Conservation (phyloP, 2,329 filamentous ascomycete species). For the Myriosclerotinia scirpicola region DNA sequence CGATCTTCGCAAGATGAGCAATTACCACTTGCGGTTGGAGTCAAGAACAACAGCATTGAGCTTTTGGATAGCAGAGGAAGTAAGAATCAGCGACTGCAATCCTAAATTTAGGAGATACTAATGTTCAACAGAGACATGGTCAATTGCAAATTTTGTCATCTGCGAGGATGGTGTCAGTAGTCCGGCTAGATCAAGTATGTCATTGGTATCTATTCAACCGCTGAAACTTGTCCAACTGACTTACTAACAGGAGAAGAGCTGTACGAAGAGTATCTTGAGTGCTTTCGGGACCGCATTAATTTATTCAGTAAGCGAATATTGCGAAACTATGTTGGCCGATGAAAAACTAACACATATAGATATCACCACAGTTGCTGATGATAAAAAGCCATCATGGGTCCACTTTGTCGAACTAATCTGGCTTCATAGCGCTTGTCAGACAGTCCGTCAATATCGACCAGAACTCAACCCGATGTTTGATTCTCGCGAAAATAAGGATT, state of each 20-base stretch:
- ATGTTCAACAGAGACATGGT: background rate
- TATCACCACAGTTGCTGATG: background rate
- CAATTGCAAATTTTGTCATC: background rate
- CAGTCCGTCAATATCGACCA: background rate
- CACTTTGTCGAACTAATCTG: constrained; percentile 3
- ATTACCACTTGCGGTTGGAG: background rate
- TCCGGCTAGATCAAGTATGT: background rate
- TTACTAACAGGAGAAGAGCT: background rate
- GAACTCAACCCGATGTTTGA: background rate
- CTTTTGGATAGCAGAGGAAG: background rate
- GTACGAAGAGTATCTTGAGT: background rate
- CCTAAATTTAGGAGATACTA: background rate
- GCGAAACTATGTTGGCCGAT: background rate
- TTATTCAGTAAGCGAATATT: background rate
- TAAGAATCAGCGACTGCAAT: background rate
- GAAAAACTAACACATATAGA: background rate
- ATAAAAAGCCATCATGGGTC: background rate
- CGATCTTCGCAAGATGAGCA: background rate
- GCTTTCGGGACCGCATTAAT: background rate
- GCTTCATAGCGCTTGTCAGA: constrained; percentile 4
- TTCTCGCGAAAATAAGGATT: background rate
- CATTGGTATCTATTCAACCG: background rate
- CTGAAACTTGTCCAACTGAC: background rate
- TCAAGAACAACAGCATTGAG: background rate
- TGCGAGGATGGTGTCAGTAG: background rate